Percentiles rank a stretch among this genome's conserved stretches.
These are phyloP conservation scores for fission yeast (Schizosaccharomyces pombe) DNA, from an alignment of 805 yeast genomes.

Conservation along the genomic window ASM294v3 CU329670.1:2333001-2333500, in stretches of 20 bases:
- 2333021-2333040: slow-evolving; percentile 98
- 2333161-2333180: slow-evolving; percentile 58
- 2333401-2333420: slow-evolving; percentile 81
- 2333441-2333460: slow-evolving; percentile 96
- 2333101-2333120: slow-evolving; percentile 93
- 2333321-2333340: slow-evolving; percentile 78
- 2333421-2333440: slow-evolving; percentile 69
- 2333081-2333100: slow-evolving; percentile 51
- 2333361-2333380: slow-evolving; percentile 96
- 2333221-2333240: slow-evolving; percentile 53
- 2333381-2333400: slow-evolving; percentile 97
- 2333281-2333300: slow-evolving; percentile 37
- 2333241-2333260: slow-evolving; percentile 42
- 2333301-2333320: slow-evolving; percentile 79
- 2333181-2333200: slow-evolving; percentile 35
- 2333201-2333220: slow-evolving; percentile 80
- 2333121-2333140: slow-evolving; percentile 96
- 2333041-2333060: slow-evolving; percentile 98
- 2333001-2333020: slow-evolving; percentile 96
- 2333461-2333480: slow-evolving; percentile 74
- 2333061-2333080: slow-evolving; percentile 80
- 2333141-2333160: slow-evolving; percentile 76
- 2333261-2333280: slow-evolving; percentile 53
- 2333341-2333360: slow-evolving; percentile 93
- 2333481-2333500: slow-evolving; percentile 51